A percentile compares a stretch with the other conserved stretches of the same genome.
Evolutionary conservation across 1,284 basidiomycete species (phyloP).

Genomic region (Ustilago vetiveriae): DNA sequence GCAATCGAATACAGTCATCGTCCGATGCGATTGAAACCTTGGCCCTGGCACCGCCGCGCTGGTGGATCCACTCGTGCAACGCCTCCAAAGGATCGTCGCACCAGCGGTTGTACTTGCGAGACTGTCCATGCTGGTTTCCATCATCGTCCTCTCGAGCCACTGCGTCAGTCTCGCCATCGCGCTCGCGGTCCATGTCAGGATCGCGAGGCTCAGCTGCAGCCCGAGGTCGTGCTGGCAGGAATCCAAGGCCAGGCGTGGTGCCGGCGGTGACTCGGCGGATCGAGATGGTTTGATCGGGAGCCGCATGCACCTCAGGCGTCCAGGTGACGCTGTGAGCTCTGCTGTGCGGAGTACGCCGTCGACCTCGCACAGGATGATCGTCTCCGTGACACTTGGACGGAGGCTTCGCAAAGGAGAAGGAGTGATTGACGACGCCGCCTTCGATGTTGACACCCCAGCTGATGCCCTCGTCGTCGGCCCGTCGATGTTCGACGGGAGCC

Average conservation of each 20-base stretch:
- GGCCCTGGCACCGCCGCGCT: slow-evolving; percentile 7
- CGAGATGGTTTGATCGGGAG: slow-evolving; percentile 44
- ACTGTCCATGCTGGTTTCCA: not conserved
- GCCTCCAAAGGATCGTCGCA: slow-evolving; percentile 40
- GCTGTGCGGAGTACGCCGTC: slow-evolving; percentile 5
- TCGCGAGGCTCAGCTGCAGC: slow-evolving; percentile 47
- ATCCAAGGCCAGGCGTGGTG: slow-evolving; percentile 35
- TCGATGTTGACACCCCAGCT: slow-evolving; percentile 16
- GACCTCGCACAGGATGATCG: slow-evolving; percentile 13
- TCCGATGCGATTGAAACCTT: slow-evolving; percentile 43
- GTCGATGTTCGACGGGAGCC: slow-evolving; percentile 1
- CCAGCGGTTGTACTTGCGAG: slow-evolving; percentile 5
- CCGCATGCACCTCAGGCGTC: slow-evolving; percentile 19
- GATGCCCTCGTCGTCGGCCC: not conserved
- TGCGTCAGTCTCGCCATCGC: slow-evolving; percentile 6
- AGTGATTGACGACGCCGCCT: slow-evolving; percentile 20
- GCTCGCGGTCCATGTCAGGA: slow-evolving; percentile 19
- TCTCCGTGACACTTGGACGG: slow-evolving; percentile 3
- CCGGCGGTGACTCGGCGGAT: slow-evolving; percentile 41
- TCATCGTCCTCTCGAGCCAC: slow-evolving; percentile 8
- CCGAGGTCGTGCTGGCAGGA: slow-evolving; percentile 25
- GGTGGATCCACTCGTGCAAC: slow-evolving; percentile 43
- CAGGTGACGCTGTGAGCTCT: slow-evolving; percentile 28
- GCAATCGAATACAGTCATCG: slow-evolving; percentile 40
- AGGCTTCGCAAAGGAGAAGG: slow-evolving; percentile 12